Percentiles rank a stretch among this genome's conserved stretches.
These are phyloP conservation scores for Solanum gracilifrons DNA, from an alignment of 257 asterid species.

Conservation along the genomic window DNA sequence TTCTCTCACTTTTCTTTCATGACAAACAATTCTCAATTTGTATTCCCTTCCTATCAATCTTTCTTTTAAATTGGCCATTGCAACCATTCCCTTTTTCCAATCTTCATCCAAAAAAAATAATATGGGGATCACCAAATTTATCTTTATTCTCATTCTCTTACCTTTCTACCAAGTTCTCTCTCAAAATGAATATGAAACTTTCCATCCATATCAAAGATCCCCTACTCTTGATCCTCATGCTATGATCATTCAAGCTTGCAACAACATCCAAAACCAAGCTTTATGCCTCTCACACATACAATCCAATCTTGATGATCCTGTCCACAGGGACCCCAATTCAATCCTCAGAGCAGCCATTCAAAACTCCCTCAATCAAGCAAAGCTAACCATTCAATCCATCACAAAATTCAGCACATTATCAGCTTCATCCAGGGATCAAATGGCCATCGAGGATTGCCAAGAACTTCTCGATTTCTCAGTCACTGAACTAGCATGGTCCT, in stretches of 20 bases:
- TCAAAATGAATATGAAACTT: constrained; percentile 24
- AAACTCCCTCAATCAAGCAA: constrained; percentile 51
- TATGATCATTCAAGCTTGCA: constrained; percentile 54
- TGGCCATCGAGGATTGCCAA: constrained; percentile 81
- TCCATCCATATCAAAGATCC: constrained; percentile 11
- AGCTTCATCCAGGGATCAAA: constrained; percentile 52
- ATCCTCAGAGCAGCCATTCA: constrained; percentile 53
- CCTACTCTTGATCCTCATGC: constrained; percentile 24
- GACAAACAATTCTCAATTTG: constrained; percentile 27
- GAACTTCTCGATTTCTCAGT: constrained; percentile 88
- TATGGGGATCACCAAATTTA: constrained; percentile 15
- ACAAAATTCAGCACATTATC: constrained; percentile 63
- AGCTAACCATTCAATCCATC: constrained; percentile 38
- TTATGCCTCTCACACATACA: constrained; percentile 47
- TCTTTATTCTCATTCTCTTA: constrained; percentile 13
- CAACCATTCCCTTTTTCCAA: not conserved
- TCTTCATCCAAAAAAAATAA: not conserved
- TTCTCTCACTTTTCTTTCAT: constrained; percentile 27
- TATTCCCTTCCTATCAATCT: not conserved
- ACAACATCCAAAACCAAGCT: constrained; percentile 29
- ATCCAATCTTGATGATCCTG: constrained; percentile 14
- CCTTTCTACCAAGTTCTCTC: constrained; percentile 22
- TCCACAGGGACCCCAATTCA: constrained; percentile 15
- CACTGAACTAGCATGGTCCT: constrained; percentile 78
- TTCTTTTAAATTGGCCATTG: not conserved